Conservation (phyloP, 164 flowering plant species). For the Aristolochia californica region DNA sequence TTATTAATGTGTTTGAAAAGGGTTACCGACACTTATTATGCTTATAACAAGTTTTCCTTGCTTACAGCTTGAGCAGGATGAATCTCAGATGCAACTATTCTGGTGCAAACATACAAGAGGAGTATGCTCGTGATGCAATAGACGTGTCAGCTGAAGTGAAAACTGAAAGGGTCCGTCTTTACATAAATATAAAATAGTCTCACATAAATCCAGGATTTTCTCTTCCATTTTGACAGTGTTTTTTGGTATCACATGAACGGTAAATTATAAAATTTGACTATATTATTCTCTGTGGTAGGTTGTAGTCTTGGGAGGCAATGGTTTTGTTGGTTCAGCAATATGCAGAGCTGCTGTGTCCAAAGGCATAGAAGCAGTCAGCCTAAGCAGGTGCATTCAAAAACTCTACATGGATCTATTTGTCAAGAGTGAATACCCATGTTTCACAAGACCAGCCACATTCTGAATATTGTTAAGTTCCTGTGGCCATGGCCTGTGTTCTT, state of each 20-base stretch:
- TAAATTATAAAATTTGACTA: background rate
- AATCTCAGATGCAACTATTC: slow-evolving; percentile 52
- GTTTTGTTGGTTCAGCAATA: slow-evolving; percentile 96
- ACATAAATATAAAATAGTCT: too few relatives aligned
- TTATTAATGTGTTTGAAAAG: too few relatives aligned
- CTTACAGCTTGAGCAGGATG: slow-evolving; percentile 13
- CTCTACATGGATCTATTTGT: too few relatives aligned
- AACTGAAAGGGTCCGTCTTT: slow-evolving; percentile 51
- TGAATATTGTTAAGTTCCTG: too few relatives aligned
- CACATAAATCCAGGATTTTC: too few relatives aligned
- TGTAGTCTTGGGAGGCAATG: slow-evolving; percentile 92
- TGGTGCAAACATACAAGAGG: slow-evolving; percentile 34
- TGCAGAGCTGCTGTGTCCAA: slow-evolving; percentile 92
- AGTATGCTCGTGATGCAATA: slow-evolving; percentile 37
- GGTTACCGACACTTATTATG: too few relatives aligned
- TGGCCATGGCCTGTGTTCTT: too few relatives aligned
- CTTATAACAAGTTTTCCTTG: too few relatives aligned
- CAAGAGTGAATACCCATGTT: too few relatives aligned
- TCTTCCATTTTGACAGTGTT: too few relatives aligned
- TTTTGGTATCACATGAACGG: too few relatives aligned
- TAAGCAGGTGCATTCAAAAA: slow-evolving; percentile 56
- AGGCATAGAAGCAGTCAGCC: slow-evolving; percentile 79
- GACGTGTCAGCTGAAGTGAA: slow-evolving; percentile 81
- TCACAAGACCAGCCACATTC: too few relatives aligned
- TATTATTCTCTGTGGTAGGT: slow-evolving; percentile 29